A percentile compares a stretch with the other conserved stretches of the same genome.
phyloP scores from a whole-genome alignment of 495 filamentous ascomycete species.

The Cercophora sp. region DNA sequence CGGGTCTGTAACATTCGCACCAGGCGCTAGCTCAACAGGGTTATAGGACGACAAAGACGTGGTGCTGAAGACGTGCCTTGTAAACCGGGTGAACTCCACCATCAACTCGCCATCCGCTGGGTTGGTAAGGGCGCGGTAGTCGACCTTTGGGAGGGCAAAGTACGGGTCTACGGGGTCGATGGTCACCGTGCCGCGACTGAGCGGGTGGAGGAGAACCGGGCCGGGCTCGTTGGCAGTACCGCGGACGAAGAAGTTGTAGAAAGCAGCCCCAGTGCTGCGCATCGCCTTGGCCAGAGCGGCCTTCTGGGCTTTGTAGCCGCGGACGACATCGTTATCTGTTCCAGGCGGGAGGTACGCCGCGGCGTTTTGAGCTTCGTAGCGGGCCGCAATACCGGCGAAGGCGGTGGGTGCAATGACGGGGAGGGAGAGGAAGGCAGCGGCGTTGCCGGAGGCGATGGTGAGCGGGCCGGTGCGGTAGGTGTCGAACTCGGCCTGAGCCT shows the following conservation, averaged over 20 bases:
- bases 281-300: slow-evolving; percentile 30
- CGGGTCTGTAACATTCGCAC: slow-evolving; percentile 21
- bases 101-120: slow-evolving; percentile 41
- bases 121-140: slow-evolving; percentile 45
- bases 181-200: slow-evolving; percentile 31
- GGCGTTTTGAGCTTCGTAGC: slow-evolving; percentile 34
- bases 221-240: slow-evolving; percentile 26
- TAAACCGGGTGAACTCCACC: slow-evolving; percentile 39
- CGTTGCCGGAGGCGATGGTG: slow-evolving; percentile 37
- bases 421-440: slow-evolving; percentile 35
- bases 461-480: slow-evolving; percentile 34
- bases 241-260: slow-evolving; percentile 34
- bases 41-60: slow-evolving; percentile 20
- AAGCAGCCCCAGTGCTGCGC: slow-evolving; percentile 32
- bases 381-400: slow-evolving; percentile 30
- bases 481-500: slow-evolving; percentile 31
- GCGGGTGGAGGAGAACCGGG: slow-evolving; percentile 36
- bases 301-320: slow-evolving; percentile 42
- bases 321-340: slow-evolving; percentile 31
- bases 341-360: slow-evolving; percentile 31
- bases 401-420: slow-evolving; percentile 34
- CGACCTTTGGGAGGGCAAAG: slow-evolving; percentile 35
- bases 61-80: slow-evolving; percentile 30
- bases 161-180: slow-evolving; percentile 38
- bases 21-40: slow-evolving; percentile 29